A percentile compares a stretch with the other conserved stretches of the same genome.
These are phyloP conservation scores for Didymella pinodella DNA, from an alignment of 2,329 filamentous ascomycete species.

Conservation along the genomic window DNA sequence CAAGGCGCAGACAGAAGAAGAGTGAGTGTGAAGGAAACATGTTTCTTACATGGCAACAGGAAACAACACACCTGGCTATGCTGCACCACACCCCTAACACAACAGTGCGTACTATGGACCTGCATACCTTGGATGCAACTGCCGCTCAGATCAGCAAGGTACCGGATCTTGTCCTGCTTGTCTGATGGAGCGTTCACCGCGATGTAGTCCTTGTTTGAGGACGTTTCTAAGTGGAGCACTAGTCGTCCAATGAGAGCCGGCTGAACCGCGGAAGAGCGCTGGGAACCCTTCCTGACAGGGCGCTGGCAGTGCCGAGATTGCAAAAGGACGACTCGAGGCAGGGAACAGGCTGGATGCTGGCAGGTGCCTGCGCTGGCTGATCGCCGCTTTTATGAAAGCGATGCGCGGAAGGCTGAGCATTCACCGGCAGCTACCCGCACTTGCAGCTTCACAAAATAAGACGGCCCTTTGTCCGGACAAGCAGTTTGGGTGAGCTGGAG, in stretches of 20 bases:
- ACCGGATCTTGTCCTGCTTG: conserved; percentile 19
- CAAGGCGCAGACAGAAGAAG: conserved; percentile 28
- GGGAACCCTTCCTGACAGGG: conserved; percentile 23
- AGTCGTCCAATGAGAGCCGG: conserved; percentile 25
- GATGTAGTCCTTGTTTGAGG: conserved; percentile 15
- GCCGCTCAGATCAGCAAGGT: conserved; percentile 19
- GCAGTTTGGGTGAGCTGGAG: neutral
- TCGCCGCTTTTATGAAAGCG: conserved; percentile 7
- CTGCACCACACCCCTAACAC: conserved; percentile 13
- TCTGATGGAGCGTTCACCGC: conserved; percentile 22
- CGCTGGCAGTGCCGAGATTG: conserved; percentile 23
- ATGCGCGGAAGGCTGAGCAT: conserved; percentile 21
- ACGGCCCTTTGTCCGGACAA: neutral
- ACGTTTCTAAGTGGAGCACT: conserved; percentile 22
- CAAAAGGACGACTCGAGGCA: conserved; percentile 19
- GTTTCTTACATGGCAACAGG: conserved; percentile 11
- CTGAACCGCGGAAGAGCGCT: conserved; percentile 6
- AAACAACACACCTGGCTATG: conserved; percentile 1
- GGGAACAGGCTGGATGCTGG: conserved; percentile 9
- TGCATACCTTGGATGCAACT: conserved; percentile 13
- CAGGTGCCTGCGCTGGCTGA: conserved; percentile 15
- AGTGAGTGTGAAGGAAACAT: conserved; percentile 13
- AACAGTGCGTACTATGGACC: conserved; percentile 12
- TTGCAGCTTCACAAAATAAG: conserved; percentile 12
- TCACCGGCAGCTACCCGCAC: conserved; percentile 19